phyloP scores from a whole-genome alignment of 1,284 basidiomycete species.

The Cerrena zonata region DNA sequence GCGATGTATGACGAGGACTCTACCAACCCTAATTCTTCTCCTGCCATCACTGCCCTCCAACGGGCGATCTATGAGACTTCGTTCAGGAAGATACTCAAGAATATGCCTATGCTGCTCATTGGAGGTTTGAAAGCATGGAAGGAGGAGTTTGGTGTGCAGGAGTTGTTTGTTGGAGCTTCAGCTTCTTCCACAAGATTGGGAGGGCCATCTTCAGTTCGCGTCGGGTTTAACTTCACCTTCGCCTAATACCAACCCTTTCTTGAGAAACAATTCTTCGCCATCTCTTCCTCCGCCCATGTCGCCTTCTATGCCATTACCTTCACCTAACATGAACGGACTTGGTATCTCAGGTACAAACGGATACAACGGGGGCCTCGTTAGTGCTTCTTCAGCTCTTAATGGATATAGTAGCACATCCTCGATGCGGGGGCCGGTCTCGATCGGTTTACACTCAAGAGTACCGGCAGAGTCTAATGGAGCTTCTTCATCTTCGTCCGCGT shows the following conservation, averaged over 20 bases:
- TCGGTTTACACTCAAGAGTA: slow-evolving; percentile 16
- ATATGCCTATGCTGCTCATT: slow-evolving; percentile 77
- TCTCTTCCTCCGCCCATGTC: not conserved
- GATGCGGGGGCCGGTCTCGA: slow-evolving; percentile 12
- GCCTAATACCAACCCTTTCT: no score
- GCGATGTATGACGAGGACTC: slow-evolving; percentile 81
- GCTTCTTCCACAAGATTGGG: slow-evolving; percentile 1
- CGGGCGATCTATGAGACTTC: slow-evolving; percentile 69
- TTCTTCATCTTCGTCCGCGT: not conserved
- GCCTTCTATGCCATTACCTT: not conserved
- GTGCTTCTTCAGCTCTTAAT: not conserved
- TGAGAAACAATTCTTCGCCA: no score
- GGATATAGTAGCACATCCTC: not conserved
- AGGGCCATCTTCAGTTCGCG: slow-evolving; percentile 6
- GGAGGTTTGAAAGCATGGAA: slow-evolving; percentile 87
- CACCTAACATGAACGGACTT: slow-evolving; percentile 15
- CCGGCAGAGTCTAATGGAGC: slow-evolving; percentile 19
- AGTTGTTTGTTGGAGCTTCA: slow-evolving; percentile 33
- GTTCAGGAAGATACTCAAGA: slow-evolving; percentile 68
- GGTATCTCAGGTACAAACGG: slow-evolving; percentile 6
- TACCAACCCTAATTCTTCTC: slow-evolving; percentile 29
- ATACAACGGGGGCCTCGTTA: not conserved
- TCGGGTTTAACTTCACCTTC: slow-evolving; percentile 8
- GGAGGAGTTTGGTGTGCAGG: slow-evolving; percentile 50
- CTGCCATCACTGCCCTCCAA: slow-evolving; percentile 57